Conservation (phyloP, 768 basidiomycete species). For the Tulasnella sp. region DNA sequence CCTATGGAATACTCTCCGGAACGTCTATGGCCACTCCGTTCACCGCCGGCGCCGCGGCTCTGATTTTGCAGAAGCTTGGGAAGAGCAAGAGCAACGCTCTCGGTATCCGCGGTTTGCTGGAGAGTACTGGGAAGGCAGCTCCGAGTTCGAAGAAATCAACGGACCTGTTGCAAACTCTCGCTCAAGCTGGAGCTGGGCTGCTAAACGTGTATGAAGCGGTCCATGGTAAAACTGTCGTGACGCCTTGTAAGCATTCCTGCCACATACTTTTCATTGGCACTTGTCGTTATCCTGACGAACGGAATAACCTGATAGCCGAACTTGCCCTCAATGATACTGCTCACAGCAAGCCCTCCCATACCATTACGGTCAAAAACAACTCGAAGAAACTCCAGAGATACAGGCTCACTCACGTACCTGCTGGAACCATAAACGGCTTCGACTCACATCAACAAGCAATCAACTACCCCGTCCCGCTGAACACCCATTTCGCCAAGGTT, state of each 20-base stretch:
- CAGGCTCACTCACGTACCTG: conserved; percentile 47
- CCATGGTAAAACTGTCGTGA: conserved; percentile 28
- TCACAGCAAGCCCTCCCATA: conserved; percentile 11
- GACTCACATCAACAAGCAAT: conserved; percentile 36
- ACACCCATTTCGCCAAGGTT: conserved; percentile 39
- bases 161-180: conserved; percentile 21
- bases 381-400: conserved; percentile 40
- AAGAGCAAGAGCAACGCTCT: background rate
- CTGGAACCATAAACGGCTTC: conserved; percentile 46
- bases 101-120: conserved; percentile 9
- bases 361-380: conserved; percentile 41
- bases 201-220: conserved; percentile 33
- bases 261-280: background rate
- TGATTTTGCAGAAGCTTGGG: conserved; percentile 20
- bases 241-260: conserved; percentile 23
- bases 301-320: conserved; percentile 22
- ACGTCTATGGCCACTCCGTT: conserved; percentile 25
- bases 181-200: conserved; percentile 25
- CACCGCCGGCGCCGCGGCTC: conserved; percentile 24
- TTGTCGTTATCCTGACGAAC: background rate
- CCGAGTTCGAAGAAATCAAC: conserved; percentile 12
- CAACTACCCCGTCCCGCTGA: conserved; percentile 47
- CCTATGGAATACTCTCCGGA: conserved; percentile 17
- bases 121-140: conserved; percentile 22
- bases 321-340: conserved; percentile 38